Base-by-base conservation (phyloP, 768 basidiomycete species). In the Kwoniella botswanensis region DNA sequence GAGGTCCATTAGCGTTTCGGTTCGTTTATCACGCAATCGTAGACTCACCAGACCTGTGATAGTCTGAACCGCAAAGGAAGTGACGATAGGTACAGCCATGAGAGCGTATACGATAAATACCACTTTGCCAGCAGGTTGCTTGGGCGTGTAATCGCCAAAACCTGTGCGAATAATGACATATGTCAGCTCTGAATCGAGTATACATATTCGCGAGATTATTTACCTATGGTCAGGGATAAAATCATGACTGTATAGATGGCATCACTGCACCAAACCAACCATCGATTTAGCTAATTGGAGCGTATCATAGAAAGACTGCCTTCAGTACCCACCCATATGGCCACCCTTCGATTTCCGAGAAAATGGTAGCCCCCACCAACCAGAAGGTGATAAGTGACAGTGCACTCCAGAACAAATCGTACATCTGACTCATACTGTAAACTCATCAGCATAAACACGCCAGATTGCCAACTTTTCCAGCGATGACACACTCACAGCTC, bases 81-180 rank as follows among this genome's bases (percentile, higher is more conserved):
- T 82, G 35, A 84, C 78, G 53, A 84, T 74, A 2, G 84, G 84
- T 26, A 84, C 83, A 44, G 84, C 81, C 67, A 80, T 72, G 26
- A 84, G 64, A 13, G 75, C 74, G 66, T 82, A 84, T 41, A 82
- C 61, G 41, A 84, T 77, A 71, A 82, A 84, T 43, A 84, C 74
- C n/a, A 84, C 74, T 54, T 72, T 71, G 3, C 79, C 76, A n/a
- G 79, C 76, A 3, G 79, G 78, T 11, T 71, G 66, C 4, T 15
- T 68, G 2, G 83, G 83, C 0, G 73, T 62, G 24, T 74, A 74
- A 61, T 84, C 83, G 24, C 84, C 84, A 68, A 81, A 84, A 7
- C 84, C 83, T 69, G 71, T 60, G 29, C 66, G 50, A 52, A 52
- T 9, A 9, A 35, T 13, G 46, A 43, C 66, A 44, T 71, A 21